phyloP scores from a whole-genome alignment of 768 basidiomycete species.

The Naganishia randhawae region DNA sequence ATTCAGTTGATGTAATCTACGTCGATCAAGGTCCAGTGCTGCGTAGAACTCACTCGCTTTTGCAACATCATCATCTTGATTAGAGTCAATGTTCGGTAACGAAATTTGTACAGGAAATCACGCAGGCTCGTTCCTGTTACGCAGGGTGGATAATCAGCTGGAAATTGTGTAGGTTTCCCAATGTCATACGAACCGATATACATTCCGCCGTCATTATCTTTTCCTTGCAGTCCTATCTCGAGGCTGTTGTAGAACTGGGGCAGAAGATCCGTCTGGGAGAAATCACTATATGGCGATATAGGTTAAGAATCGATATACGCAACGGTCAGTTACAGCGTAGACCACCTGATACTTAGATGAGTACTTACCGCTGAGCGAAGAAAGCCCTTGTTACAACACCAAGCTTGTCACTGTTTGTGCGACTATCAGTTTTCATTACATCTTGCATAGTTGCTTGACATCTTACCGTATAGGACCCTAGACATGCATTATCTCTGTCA shows the following conservation, averaged over 20 bases:
- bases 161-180: slow-evolving; percentile 36
- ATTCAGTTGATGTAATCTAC: too few relatives aligned
- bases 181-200: slow-evolving; percentile 73
- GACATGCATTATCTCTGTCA: slow-evolving; percentile 16
- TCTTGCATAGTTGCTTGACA: neutral
- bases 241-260: slow-evolving; percentile 78
- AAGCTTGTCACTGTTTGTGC: slow-evolving; percentile 67
- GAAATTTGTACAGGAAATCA: slow-evolving; percentile 87
- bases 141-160: slow-evolving; percentile 48
- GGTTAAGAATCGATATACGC: neutral
- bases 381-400: slow-evolving; percentile 89
- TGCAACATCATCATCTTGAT: slow-evolving; percentile 92
- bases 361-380: slow-evolving; percentile 69
- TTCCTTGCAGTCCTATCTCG: slow-evolving; percentile 67
- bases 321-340: neutral
- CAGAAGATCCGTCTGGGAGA: slow-evolving; percentile 79
- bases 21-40: neutral
- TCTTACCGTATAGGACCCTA: slow-evolving; percentile 77
- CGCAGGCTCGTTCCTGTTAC: slow-evolving; percentile 61
- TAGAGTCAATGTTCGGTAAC: slow-evolving; percentile 86
- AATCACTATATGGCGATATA: slow-evolving; percentile 60
- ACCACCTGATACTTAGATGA: neutral
- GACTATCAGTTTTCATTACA: neutral
- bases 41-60: slow-evolving; percentile 63
- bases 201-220: slow-evolving; percentile 84